Evolutionary conservation across 192 early-diverging fungal genomes (phyloP), one percentile per base, ranked within the genome.

Genomic region (Backusella sp.): DNA sequence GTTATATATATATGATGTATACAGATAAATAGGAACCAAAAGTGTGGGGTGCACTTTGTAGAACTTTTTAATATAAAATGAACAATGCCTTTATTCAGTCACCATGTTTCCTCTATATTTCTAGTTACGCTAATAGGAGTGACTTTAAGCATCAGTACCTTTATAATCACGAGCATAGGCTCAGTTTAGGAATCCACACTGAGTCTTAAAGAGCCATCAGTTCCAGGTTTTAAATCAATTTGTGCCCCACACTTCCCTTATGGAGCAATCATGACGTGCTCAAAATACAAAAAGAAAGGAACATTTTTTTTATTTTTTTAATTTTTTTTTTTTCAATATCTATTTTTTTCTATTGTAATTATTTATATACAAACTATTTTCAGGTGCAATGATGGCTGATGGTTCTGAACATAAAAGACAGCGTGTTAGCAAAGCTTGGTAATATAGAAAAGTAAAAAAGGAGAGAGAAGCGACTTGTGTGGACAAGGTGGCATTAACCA

Each of bases 341-440:
- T 1, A 62, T 62, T 62, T 62, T 62, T 62, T 62, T 28, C 23
- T 62, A 28, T 3, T 62, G 26, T 62, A 62, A 62, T 62, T 62
- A 62, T 62, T 62, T 62, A 62, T 62, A 62, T 62, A 62, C n/a
- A 53, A 53, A 14, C 56, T 26, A 26, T 62, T 62, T 62, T 30
- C 26, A 62, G 56, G 56, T 62, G 21, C 56, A 69, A 41, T 36
- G 28, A 72, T 72, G 70, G 26, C 39, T 30, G 70, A 72, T 14
- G 26, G 21, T 39, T 28, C n/a, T n/a, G 36, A 39, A 35, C 26
- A 67, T 67, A 74, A 74, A 49, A 37, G 73, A 44, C 73, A 74
- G 36, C n/a, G 73, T 26, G 73, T 74, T 32, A 74, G 73, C 19
- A 74, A 74, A 65, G 73, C 73, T 44, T 74, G 73, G 73, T 74